These are phyloP conservation scores for Pseudopyrenochaeta lycopersici DNA, from an alignment of 2,329 filamentous ascomycete species.

Conservation along the genomic window DNA sequence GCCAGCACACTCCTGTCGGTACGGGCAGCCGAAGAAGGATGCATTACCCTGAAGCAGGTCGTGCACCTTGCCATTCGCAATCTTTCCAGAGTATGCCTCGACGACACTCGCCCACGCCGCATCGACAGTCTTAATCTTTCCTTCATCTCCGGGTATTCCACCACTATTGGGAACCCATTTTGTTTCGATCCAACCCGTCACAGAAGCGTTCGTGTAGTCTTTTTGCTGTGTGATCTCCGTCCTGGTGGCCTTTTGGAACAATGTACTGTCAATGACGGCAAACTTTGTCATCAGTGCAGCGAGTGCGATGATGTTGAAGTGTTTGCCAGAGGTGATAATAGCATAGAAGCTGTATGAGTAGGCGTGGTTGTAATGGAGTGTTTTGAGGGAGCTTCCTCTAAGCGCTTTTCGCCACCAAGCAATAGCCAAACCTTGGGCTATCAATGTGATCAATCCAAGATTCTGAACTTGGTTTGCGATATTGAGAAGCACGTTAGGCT, in stretches of 20 bases:
- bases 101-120: slow-evolving; percentile 25
- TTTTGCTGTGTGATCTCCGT: slow-evolving; percentile 25
- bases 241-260: slow-evolving; percentile 34
- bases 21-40: slow-evolving; percentile 32
- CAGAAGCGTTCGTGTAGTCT: slow-evolving; percentile 24
- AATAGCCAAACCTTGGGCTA: slow-evolving; percentile 34
- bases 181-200: slow-evolving; percentile 30
- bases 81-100: slow-evolving; percentile 30
- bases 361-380: slow-evolving; percentile 31
- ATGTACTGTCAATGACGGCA: slow-evolving; percentile 32
- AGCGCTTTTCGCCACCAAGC: slow-evolving; percentile 37
- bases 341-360: slow-evolving; percentile 36
- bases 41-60: slow-evolving; percentile 16
- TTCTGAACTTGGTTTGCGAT: slow-evolving; percentile 36
- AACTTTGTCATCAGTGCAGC: slow-evolving; percentile 38
- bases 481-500: slow-evolving; percentile 37
- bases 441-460: slow-evolving; percentile 29
- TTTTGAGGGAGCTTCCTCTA: slow-evolving; percentile 26
- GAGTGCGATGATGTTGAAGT: slow-evolving; percentile 35
- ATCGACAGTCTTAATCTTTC: slow-evolving; percentile 28
- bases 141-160: slow-evolving; percentile 28
- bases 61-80: slow-evolving; percentile 34
- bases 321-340: slow-evolving; percentile 26
- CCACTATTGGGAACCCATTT: slow-evolving; percentile 23
- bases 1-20: slow-evolving; percentile 29